These are phyloP conservation scores for Citrullus colocynthis DNA, from an alignment of 306 rosid species.

Conservation along the genomic window DNA sequence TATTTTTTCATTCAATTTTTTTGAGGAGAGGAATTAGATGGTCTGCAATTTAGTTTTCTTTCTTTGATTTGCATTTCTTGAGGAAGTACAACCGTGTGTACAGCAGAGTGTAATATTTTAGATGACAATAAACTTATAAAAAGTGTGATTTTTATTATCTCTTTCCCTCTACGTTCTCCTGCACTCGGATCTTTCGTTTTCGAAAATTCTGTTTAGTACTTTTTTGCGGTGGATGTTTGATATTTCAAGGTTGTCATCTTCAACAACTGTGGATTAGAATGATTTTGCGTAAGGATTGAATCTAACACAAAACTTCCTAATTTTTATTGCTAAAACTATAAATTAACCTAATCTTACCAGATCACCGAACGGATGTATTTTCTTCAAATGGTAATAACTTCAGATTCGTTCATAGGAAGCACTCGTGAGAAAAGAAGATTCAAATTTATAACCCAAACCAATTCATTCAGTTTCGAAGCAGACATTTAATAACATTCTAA, in stretches of 20 bases:
- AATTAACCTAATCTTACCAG: neutral
- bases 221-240: neutral
- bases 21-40: conserved; percentile 31
- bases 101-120: conserved; percentile 46
- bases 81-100: conserved; percentile 53
- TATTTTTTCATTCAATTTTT: conserved; percentile 26
- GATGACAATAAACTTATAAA: conserved; percentile 1
- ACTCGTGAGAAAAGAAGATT: neutral
- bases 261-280: neutral
- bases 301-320: neutral
- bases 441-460: neutral
- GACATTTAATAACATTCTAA: neutral
- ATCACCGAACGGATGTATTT: neutral
- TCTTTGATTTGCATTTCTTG: conserved; percentile 45
- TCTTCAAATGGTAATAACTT: neutral
- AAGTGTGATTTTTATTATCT: conserved; percentile 5
- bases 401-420: neutral
- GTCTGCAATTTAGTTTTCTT: conserved; percentile 44
- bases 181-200: neutral
- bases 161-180: neutral
- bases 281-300: neutral
- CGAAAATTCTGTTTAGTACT: neutral
- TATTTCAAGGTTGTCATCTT: neutral
- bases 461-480: neutral
- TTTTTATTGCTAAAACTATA: neutral